These are phyloP conservation scores for Solanum piurae DNA, from an alignment of 257 asterid species.

Conservation along the genomic window DNA sequence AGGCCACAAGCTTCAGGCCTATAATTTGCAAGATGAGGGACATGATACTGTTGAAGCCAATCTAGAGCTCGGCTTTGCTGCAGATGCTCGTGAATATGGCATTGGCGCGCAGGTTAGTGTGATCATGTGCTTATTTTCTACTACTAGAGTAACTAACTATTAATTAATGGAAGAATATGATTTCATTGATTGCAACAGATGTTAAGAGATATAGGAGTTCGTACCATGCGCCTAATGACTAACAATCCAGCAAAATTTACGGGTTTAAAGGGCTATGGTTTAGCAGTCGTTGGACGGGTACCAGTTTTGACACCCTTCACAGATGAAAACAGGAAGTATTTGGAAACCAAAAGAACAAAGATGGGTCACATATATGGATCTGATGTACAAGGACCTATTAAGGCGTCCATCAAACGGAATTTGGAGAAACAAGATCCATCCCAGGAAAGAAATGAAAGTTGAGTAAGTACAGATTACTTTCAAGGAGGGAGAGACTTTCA, in stretches of 20 bases:
- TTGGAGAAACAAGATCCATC: conserved; percentile 16
- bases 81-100: conserved; percentile 77
- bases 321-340: conserved; percentile 61
- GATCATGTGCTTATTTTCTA: not conserved
- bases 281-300: conserved; percentile 72
- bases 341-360: conserved; percentile 63
- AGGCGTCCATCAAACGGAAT: conserved; percentile 19
- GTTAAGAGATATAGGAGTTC: conserved; percentile 63
- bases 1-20: conserved; percentile 72
- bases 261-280: conserved; percentile 68
- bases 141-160: not conserved
- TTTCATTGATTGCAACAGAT: conserved; percentile 28
- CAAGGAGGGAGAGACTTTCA: not conserved
- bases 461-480: not conserved
- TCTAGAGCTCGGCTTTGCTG: conserved; percentile 76
- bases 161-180: not conserved
- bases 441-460: conserved; percentile 1
- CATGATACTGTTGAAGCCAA: conserved; percentile 88
- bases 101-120: conserved; percentile 70
- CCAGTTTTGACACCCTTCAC: conserved; percentile 72
- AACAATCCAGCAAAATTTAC: conserved; percentile 79
- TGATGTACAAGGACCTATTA: conserved; percentile 36
- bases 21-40: conserved; percentile 70
- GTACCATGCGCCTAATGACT: conserved; percentile 80
- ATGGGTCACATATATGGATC: conserved; percentile 77